Evolutionary conservation across 371 early-diverging fungal genomes (phyloP).

Genomic region (Smittium culicis): DNA sequence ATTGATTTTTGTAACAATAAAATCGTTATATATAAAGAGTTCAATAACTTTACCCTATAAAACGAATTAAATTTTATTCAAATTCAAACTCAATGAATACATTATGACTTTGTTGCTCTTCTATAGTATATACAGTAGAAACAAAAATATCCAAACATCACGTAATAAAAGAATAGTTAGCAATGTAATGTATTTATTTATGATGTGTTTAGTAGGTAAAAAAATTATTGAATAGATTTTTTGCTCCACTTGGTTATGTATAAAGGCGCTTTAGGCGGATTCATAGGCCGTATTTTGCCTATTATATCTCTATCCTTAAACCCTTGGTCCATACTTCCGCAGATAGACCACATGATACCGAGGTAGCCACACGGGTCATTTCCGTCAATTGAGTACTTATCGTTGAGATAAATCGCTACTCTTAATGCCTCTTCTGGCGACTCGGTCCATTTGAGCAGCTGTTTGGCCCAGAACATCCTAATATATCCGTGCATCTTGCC

Average conservation of each 20-base stretch:
- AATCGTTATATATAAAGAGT: no score
- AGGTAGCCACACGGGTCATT: neutral
- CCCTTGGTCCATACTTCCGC: neutral
- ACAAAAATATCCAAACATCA: no score
- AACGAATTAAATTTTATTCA: no score
- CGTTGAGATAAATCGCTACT: neutral
- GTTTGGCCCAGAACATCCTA: neutral
- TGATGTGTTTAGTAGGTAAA: no score
- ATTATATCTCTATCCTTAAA: neutral
- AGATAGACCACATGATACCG: neutral
- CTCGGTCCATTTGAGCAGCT: neutral
- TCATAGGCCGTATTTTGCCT: neutral
- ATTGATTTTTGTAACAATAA: no score
- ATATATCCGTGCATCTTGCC: neutral
- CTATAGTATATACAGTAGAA: no score
- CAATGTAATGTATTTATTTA: no score
- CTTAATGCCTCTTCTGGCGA: neutral
- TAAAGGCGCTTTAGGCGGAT: neutral
- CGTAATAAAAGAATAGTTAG: no score
- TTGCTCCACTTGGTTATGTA: neutral
- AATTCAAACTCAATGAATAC: no score
- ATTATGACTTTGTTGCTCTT: no score
- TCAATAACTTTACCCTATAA: no score
- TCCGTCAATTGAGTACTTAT: neutral
- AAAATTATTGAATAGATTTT: neutral